phyloP scores from a whole-genome alignment of 1,139 yeast species.

The Debaryomyces fabryi region DNA sequence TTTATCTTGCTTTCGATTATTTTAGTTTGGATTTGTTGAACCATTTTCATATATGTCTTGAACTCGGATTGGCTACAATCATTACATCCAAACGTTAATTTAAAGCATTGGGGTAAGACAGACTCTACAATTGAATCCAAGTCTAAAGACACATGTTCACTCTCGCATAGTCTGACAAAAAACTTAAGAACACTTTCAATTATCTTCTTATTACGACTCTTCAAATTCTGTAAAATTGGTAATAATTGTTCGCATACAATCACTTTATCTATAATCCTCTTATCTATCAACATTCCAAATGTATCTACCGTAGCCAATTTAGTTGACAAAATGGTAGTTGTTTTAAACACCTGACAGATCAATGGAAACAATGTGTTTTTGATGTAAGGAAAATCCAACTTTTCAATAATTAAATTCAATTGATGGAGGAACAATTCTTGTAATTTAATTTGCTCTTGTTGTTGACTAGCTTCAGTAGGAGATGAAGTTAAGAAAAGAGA shows the following conservation, averaged over 20 bases:
- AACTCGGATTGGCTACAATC: conserved; percentile 45
- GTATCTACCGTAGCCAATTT: conserved; percentile 71
- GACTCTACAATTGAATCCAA: conserved; percentile 41
- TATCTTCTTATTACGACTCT: conserved; percentile 75
- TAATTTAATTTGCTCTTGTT: conserved; percentile 41
- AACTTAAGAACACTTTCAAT: conserved; percentile 58
- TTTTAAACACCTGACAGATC: conserved; percentile 71
- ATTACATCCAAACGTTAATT: conserved; percentile 43
- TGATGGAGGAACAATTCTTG: conserved; percentile 62
- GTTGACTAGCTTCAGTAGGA: conserved; percentile 28
- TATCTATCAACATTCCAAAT: conserved; percentile 59
- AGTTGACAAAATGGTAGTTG: conserved; percentile 80
- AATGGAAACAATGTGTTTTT: conserved; percentile 76
- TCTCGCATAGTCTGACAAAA: conserved; percentile 47
- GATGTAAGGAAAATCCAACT: conserved; percentile 70
- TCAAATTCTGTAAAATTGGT: conserved; percentile 73
- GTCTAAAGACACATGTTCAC: conserved; percentile 40
- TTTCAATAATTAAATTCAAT: conserved; percentile 44
- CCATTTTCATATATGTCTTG: conserved; percentile 28
- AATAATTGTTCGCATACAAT: conserved; percentile 75
- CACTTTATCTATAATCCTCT: conserved; percentile 67
- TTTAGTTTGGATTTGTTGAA: conserved; percentile 32
- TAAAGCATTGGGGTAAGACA: conserved; percentile 41
- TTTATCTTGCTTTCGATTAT: conserved; percentile 33
- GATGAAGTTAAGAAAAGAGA: conserved; percentile 32